A percentile compares a stretch with the other conserved stretches of the same genome.
These are phyloP conservation scores for Rubia yunnanensis DNA, from an alignment of 257 asterid genomes.

Conservation along the genomic window DNA sequence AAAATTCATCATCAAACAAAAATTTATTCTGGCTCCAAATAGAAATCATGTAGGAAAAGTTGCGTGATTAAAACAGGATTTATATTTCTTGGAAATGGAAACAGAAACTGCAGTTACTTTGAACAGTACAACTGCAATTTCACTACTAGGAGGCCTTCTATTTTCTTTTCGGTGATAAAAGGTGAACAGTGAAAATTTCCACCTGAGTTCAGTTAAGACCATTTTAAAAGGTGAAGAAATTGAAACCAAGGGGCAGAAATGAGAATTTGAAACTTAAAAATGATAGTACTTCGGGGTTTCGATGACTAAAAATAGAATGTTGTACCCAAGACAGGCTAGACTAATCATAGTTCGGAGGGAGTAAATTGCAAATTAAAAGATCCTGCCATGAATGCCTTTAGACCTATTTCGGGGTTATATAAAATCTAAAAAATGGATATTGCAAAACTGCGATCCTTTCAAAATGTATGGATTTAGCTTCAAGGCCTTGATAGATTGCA, in stretches of 20 bases:
- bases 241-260: background rate
- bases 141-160: background rate
- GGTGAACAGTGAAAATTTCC: background rate
- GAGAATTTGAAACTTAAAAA: background rate
- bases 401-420: background rate
- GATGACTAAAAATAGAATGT: no score
- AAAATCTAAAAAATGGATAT: background rate
- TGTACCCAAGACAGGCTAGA: no score
- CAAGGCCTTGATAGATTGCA: background rate
- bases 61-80: background rate
- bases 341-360: background rate
- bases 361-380: background rate
- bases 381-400: background rate
- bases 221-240: background rate
- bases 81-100: background rate
- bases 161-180: background rate
- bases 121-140: background rate
- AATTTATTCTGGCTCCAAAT: slow-evolving; percentile 9
- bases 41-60: background rate
- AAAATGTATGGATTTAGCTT: background rate
- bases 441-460: background rate
- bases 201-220: background rate
- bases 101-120: background rate
- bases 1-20: slow-evolving; percentile 16
- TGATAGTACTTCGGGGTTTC: background rate